Base-by-base conservation (phyloP, 2,329 filamentous ascomycete species). In the Phialemoniopsis sp. region DNA sequence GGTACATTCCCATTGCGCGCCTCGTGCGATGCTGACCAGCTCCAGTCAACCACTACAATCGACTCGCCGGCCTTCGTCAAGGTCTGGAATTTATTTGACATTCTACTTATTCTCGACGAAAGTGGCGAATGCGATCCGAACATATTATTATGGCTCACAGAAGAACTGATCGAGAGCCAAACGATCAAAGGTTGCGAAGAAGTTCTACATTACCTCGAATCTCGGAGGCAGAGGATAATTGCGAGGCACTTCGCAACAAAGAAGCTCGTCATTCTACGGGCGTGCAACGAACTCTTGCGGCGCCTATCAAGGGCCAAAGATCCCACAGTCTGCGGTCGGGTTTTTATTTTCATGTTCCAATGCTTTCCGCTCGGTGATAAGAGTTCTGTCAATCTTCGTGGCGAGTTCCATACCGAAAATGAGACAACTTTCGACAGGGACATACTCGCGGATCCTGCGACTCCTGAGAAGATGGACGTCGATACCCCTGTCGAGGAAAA, bases 341-440 rank as follows among this genome's bases (percentile, higher is more conserved):
- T 99, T 18, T 97, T 97, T 62, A 96, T 98, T 47, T 99, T 96
- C 62, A 80, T 98, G 57, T 98, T 97, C 62, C 93, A 98, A 60
- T 95, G 89, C 60, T 97, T 98, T 55, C 93, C 93, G 2, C 72
- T 98, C 0, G 91, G 91, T 26, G 94, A 98, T 63, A 93, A 91
- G 59, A 97, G 93, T 59, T 96, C 93, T 1, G 93, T 98, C 36
- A 99, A 99, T 56, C 73, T 97, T 30, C 80, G 93, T 37, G 93
- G 93, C 50, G 91, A 97, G 65, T 99, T 93, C 51, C 93, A 99
- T 55, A 80, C 87, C 18, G 93, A 97, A 54, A 99, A 98, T 68
- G 79, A 90, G 40, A 98, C 94, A 2, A 81, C 78, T 0, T 98
- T 82, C 54, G 88, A 95, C 54, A 50, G 55, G 34, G 55, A 52